phyloP scores from a whole-genome alignment of 2,329 filamentous ascomycete species.

The Pseudocercospora fijiensis region DNA sequence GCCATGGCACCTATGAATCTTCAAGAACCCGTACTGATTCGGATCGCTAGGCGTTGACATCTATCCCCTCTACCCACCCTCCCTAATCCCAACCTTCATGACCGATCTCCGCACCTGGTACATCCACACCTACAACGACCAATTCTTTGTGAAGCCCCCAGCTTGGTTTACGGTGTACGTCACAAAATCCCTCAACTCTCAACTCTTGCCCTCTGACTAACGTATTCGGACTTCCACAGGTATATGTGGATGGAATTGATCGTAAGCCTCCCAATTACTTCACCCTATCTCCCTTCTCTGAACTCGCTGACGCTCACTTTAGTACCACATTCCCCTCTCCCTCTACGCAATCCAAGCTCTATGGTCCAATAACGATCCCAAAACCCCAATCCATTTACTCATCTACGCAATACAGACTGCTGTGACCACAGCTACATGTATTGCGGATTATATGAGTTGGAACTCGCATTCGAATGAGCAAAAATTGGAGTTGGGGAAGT shows the following conservation, averaged over 20 bases:
- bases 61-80: constrained; percentile 57
- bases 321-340: constrained; percentile 60
- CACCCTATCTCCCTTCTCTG: not conserved
- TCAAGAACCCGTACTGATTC: constrained; percentile 5
- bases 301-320: not conserved
- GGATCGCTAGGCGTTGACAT: constrained; percentile 65
- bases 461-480: constrained; percentile 45
- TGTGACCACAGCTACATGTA: constrained; percentile 62
- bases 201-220: constrained; percentile 16
- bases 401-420: constrained; percentile 60
- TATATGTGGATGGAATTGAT: constrained; percentile 55
- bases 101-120: constrained; percentile 56
- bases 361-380: constrained; percentile 55
- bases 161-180: constrained; percentile 58
- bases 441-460: constrained; percentile 62
- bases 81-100: constrained; percentile 53
- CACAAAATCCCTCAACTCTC: not conserved
- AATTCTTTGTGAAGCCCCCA: constrained; percentile 61
- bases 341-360: constrained; percentile 58
- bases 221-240: constrained; percentile 38
- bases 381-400: constrained; percentile 60
- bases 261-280: not conserved
- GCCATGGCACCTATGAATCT: constrained; percentile 12
- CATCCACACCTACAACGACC: constrained; percentile 60
- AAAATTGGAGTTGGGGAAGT: constrained; percentile 51